These are phyloP conservation scores for Blumeria hordei DNA, from an alignment of 2,329 filamentous ascomycete species.

Conservation along the genomic window DNA sequence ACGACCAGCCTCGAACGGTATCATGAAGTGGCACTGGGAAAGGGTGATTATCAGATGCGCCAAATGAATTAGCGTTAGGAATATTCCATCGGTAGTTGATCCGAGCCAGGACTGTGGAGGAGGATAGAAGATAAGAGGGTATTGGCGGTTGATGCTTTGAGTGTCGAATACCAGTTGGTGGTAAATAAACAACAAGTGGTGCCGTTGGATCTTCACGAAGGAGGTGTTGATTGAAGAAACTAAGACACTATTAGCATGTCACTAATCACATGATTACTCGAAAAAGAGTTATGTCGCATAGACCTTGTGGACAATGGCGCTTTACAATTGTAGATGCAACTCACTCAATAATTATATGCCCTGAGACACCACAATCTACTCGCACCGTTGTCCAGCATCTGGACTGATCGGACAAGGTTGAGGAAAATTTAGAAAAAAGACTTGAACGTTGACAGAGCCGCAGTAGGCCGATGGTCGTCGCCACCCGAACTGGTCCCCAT, in stretches of 20 bases:
- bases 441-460: no score
- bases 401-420: no score
- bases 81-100: slow-evolving; percentile 35
- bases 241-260: slow-evolving; percentile 1
- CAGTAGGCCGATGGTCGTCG: no score
- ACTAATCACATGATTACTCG: no score
- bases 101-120: slow-evolving; percentile 25
- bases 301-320: background rate
- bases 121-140: slow-evolving; percentile 20
- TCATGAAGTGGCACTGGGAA: slow-evolving; percentile 37
- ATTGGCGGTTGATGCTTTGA: slow-evolving; percentile 18
- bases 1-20: slow-evolving; percentile 24
- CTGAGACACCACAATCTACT: background rate
- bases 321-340: background rate
- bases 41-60: slow-evolving; percentile 5
- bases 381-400: no score
- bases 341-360: background rate
- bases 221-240: slow-evolving; percentile 12
- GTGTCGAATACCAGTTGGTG: slow-evolving; percentile 19
- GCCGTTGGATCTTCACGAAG: slow-evolving; percentile 11
- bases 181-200: slow-evolving; percentile 31
- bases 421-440: no score
- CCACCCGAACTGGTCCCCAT: no score
- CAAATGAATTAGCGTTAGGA: slow-evolving; percentile 2
- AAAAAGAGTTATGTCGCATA: no score